These are phyloP conservation scores for Cryphonectria japonica DNA, from an alignment of 2,329 filamentous ascomycete species.

Conservation along the genomic window DNA sequence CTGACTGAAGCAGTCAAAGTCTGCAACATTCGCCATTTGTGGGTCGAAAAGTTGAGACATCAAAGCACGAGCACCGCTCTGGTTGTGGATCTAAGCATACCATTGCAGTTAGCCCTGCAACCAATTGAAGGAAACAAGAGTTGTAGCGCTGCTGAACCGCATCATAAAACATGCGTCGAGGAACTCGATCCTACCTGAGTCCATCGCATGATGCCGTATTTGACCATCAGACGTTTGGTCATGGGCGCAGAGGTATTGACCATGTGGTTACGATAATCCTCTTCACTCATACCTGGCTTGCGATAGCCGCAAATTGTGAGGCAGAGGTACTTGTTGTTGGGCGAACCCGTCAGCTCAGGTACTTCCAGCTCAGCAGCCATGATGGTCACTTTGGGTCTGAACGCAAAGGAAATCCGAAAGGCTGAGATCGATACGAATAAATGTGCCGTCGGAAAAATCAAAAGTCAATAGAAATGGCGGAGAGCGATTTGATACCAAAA, in stretches of 20 bases:
- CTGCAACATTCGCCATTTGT: conserved; percentile 51
- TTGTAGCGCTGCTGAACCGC: background rate
- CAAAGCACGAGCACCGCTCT: conserved; percentile 39
- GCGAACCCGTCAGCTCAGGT: background rate
- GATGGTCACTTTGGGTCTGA: background rate
- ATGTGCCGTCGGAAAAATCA: background rate
- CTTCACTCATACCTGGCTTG: conserved; percentile 51
- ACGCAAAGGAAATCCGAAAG: background rate
- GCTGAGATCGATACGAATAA: background rate
- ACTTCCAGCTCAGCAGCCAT: background rate
- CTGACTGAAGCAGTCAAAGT: conserved; percentile 55
- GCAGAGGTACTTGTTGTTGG: conserved; percentile 41
- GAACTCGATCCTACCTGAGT: conserved; percentile 41
- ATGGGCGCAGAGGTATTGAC: conserved; percentile 49
- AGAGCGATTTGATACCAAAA: background rate
- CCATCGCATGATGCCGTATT: conserved; percentile 53
- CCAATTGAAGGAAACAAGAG: background rate
- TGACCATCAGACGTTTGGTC: conserved; percentile 52
- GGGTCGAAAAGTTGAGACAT: conserved; percentile 48
- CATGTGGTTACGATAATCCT: conserved; percentile 53
- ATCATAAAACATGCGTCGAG: background rate
- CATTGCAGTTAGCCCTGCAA: background rate
- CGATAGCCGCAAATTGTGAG: conserved; percentile 54
- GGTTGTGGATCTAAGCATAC: conserved; percentile 47
- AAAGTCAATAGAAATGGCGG: background rate